Conservation (phyloP, 208 protist species). For the Crithidia mellificae region DNA sequence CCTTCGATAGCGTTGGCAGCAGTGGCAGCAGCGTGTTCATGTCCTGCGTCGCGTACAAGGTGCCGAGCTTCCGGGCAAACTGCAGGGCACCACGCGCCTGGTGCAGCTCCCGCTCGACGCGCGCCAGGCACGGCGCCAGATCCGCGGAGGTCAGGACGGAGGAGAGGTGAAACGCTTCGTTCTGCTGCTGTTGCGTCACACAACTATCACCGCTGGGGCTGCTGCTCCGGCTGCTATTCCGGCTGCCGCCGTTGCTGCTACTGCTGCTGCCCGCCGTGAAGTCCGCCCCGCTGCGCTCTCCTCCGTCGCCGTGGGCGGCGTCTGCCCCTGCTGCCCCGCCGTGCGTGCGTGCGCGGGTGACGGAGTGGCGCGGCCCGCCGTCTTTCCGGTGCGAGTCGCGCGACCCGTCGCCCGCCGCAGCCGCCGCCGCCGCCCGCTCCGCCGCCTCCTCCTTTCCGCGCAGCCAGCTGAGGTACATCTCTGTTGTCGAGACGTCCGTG, state of each 20-base stretch:
- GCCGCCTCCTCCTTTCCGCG: conserved; percentile 10
- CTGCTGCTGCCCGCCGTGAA: neutral
- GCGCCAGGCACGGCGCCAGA: conserved; percentile 16
- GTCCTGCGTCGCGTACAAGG: conserved; percentile 73
- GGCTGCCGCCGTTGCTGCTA: conserved; percentile 1
- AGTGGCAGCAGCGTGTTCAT: conserved; percentile 65
- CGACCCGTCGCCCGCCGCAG: neutral
- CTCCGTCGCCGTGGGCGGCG: neutral
- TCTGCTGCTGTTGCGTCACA: conserved; percentile 8
- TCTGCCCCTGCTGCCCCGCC: neutral
- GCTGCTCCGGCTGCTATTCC: conserved; percentile 2
- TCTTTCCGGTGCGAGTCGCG: neutral
- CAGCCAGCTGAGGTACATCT: conserved; percentile 32
- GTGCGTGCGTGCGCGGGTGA: neutral
- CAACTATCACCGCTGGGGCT: conserved; percentile 6
- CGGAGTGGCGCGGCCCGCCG: neutral
- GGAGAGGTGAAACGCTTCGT: conserved; percentile 16
- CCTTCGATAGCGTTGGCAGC: conserved; percentile 19
- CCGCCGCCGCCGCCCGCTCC: neutral
- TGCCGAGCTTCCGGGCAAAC: conserved; percentile 71
- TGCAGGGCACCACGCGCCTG: conserved; percentile 41
- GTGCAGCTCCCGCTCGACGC: conserved; percentile 36
- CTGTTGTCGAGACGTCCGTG: conserved; percentile 10
- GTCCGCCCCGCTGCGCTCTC: conserved; percentile 2
- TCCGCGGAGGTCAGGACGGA: conserved; percentile 22